Base-by-base conservation (phyloP, 78 protist genomes). In the Polysphondylium violaceum region DNA sequence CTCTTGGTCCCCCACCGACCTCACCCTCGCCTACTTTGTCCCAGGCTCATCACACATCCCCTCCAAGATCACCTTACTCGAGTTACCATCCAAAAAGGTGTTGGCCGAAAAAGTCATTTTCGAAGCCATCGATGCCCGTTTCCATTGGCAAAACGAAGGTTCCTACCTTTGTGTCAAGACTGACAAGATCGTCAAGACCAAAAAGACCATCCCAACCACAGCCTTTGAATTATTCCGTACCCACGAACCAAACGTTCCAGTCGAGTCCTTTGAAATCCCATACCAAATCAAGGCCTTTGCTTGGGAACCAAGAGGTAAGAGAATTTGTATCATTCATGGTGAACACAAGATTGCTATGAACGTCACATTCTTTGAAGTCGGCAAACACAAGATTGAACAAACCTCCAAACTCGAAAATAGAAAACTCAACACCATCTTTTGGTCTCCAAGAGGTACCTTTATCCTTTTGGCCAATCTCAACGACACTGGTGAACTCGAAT, bases 91-190 rank as follows among this genome's bases (percentile, higher is more conserved):
- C 0, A 27, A 78, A 17, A 60, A 63, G 72, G 65, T 69, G 9
- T 25, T 86, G 21, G 64, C 93, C 7, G 88, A 89, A 60, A 92
- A 94, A 91, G 93, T 81, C 89, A 65, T 95, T 33, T 96, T 95
- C 94, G 71, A 94, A 41, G 97, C 88, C 56, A 29, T 33, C 40
- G 88, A 76, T 33, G 83, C 74, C 3, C 55, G 83, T 38, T 21
- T 96, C 67, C 76, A 76, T 90, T 97, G 98, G 98, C 98, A 97
- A 59, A 61, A 76, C 23, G 71, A 74, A 11, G 98, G 98, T 72
- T 93, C 92, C 40, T 90, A 38, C 87, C 93, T 97, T 33, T 68
- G 93, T 73, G 95, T 96, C 29, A 89, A 91, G 76, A 86, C 92
- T 31, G 96, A 94, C 38, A 89, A 94, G 53, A 38, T n/a, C 61